phyloP scores from a whole-genome alignment of 768 basidiomycete species.

The Neoboletus subvelutipes region DNA sequence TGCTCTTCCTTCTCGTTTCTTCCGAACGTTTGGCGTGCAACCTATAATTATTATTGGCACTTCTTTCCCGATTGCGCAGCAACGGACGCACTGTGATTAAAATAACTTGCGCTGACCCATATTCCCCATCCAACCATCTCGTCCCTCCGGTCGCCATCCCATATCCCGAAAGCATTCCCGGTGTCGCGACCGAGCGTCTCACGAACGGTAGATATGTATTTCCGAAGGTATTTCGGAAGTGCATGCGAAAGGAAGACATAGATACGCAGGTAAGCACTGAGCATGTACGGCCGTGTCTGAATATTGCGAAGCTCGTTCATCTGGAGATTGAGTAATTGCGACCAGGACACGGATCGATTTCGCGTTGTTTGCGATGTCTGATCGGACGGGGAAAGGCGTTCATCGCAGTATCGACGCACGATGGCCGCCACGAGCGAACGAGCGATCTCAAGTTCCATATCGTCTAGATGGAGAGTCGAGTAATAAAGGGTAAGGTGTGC shows the following conservation, averaged over 20 bases:
- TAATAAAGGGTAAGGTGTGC: conserved; percentile 24
- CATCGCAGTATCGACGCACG: conserved; percentile 39
- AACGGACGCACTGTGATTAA: conserved; percentile 58
- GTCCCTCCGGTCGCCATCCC: conserved; percentile 48
- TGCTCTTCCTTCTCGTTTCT: conserved; percentile 42
- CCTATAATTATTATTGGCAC: conserved; percentile 33
- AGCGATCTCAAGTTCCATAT: conserved; percentile 58
- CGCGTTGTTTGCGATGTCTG: background rate
- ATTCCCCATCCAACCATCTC: conserved; percentile 70
- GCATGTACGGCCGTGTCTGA: conserved; percentile 46
- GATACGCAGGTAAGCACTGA: conserved; percentile 51
- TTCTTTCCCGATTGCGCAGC: background rate
- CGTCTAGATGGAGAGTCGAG: conserved; percentile 39
- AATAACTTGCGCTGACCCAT: conserved; percentile 61
- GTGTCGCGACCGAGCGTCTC: conserved; percentile 56
- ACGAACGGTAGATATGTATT: conserved; percentile 48
- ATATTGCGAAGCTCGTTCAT: conserved; percentile 53
- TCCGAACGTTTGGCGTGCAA: conserved; percentile 53
- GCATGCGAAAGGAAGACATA: conserved; percentile 51
- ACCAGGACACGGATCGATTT: conserved; percentile 37
- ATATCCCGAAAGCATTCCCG: conserved; percentile 70
- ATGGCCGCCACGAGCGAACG: conserved; percentile 55
- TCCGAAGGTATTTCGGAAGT: conserved; percentile 28
- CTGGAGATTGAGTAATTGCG: conserved; percentile 53
- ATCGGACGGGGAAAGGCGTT: conserved; percentile 11